Base-by-base conservation (phyloP, 2,329 filamentous ascomycete species). In the Acarospora socialis region DNA sequence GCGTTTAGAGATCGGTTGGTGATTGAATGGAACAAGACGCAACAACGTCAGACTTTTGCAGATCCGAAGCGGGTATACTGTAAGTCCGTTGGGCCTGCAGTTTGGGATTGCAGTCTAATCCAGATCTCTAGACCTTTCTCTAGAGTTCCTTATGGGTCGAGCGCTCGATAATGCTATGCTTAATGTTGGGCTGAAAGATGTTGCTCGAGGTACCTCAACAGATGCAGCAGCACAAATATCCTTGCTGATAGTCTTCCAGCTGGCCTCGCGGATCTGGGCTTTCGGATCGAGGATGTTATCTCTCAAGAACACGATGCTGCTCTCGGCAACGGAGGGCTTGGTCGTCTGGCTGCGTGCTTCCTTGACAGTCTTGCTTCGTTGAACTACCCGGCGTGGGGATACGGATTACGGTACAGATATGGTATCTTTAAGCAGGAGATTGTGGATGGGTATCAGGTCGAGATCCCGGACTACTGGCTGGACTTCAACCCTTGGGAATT, bases 401-500 rank as follows among this genome's bases (percentile, higher is more conserved):
- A 98, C 49, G 90, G 87, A 34, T 64, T 98, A 45, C 75, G 90
- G 50, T 98, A 98, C 64, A 70, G 84, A 55, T 95, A 95, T 54
- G 81, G 81, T 52, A 98, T 98, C 55, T 98, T 98, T 74, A 95
- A 95, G 65, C 90, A 98, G 63, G 90, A 95, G 63, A 95, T 98
- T 47, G 77, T 94, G 38, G 81, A 95, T 50, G 90, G 90, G 36
- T 98, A 94, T 55, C 90, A 98, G 58, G 84, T 98, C 42, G 90
- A 98, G 53, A 81, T 95, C 37, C 90, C 90, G 13, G 90, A 98
- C 55, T 95, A 98, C 61, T 98, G 90, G 90, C 73, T 98, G 33
- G 90, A 95, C 54, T 94, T 95, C 59, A 98, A 98, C 58, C 90
- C 90, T 1, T 98, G 90, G 90, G 90, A 98, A 54, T 98, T 95